These are phyloP conservation scores for Diplosphaera chodatii DNA, from an alignment of 139 green algal genomes.

Conservation along the genomic window DNA sequence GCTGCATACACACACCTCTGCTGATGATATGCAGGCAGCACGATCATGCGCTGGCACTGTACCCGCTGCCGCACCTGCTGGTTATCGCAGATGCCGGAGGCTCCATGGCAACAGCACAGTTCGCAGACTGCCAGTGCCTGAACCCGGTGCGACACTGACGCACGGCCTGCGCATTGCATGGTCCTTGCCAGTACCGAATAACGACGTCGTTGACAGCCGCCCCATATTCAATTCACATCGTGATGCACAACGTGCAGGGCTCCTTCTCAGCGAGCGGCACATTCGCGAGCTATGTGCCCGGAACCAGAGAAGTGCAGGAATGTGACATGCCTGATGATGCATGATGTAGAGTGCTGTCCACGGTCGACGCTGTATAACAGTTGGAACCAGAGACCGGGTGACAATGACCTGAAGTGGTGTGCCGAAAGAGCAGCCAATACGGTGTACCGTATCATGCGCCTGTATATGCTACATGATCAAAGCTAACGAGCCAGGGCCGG, in stretches of 20 bases:
- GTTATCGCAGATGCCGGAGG: conserved; percentile 62
- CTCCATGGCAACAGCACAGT: conserved; percentile 32
- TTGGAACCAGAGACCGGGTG: too few species aligned
- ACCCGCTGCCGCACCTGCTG: conserved; percentile 75
- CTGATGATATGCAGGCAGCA: conserved; percentile 51
- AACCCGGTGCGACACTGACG: conserved; percentile 51
- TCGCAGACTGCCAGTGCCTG: conserved; percentile 58
- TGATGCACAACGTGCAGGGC: conserved; percentile 44
- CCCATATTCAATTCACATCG: too few species aligned
- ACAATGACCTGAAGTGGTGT: too few species aligned
- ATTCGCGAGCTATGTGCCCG: conserved; percentile 62
- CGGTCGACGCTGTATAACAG: too few species aligned
- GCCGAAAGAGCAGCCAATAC: too few species aligned
- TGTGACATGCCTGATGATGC: conserved; percentile 31
- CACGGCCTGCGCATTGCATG: too few species aligned
- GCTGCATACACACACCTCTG: too few species aligned
- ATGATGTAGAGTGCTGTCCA: background rate
- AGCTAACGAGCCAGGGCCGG: too few species aligned
- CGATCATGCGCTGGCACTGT: conserved; percentile 77
- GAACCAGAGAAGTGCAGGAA: conserved; percentile 35
- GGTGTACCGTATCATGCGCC: too few species aligned
- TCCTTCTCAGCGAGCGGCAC: conserved; percentile 45
- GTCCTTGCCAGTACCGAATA: too few species aligned
- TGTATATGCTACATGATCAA: too few species aligned
- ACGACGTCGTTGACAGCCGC: too few species aligned